Evolutionary conservation across 345 rosid genomes (phyloP), one percentile per base, ranked within the genome.

Genomic region (Raphanus raphanistrum): DNA sequence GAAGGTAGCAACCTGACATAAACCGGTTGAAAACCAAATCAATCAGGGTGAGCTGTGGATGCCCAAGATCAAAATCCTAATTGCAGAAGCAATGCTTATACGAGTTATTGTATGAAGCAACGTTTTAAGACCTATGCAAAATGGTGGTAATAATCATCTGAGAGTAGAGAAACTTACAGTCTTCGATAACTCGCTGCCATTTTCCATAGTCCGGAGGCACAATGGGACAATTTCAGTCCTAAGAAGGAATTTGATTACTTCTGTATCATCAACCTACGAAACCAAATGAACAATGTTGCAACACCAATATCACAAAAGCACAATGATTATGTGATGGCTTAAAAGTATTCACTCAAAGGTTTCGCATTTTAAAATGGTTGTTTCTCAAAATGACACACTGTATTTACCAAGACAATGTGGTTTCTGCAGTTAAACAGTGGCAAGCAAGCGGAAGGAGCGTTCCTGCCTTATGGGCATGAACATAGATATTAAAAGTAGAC

Each of bases 1-100:
- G 78, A 92, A 92, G 35, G 98, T 92, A 0, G 97, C 99, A 71
- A 95, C 98, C 99, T 95, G 93, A 79, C 73, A 81, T 55, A 50
- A 59, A 10, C 17, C 17, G 1, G 72, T 17, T 28, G 58, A 67
- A 67, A 66, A 67, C 12, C 16, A 35, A 7, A 70, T 27, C 41
- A 76, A 12, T 11, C 45, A 63, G 43, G 60, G 29, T 68, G 78
- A 66, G 15, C 5, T 55, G 32, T 15, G 29, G 10, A 52, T 13
- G 35, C 10, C 63, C 52, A 73, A 29, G 16, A 57, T 41, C 3
- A 28, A 28, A 28, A 2, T 28, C 74, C 25, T 66, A 72, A 71
- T 0, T 70, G 29, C 80, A 35, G 63, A 76, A 27, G 70, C 26
- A 69, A 3, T 35, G 31, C 27, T 63, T 63, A 4, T 50, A 76